Percentiles rank a stretch among this genome's conserved stretches.
phyloP scores from a whole-genome alignment of 805 yeast species.

The Saccharomycopsis fermentans region DNA sequence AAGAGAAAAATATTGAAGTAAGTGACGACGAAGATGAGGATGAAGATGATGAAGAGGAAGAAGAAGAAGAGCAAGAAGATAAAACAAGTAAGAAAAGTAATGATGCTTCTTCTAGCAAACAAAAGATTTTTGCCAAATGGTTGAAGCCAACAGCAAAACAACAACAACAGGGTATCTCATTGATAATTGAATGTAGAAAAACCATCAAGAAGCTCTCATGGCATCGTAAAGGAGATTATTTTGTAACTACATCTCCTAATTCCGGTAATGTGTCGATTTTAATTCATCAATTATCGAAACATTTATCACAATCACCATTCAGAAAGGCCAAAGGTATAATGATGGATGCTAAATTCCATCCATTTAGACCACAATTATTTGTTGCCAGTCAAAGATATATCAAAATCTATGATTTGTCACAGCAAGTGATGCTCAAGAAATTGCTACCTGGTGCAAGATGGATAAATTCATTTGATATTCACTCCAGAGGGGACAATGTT shows the following conservation, averaged over 20 bases:
- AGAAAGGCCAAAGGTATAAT: constrained; percentile 85
- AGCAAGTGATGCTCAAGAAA: constrained; percentile 74
- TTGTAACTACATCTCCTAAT: constrained; percentile 94
- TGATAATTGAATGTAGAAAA: constrained; percentile 53
- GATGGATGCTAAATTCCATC: constrained; percentile 96
- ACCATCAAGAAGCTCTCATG: constrained; percentile 77
- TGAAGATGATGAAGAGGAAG: constrained; percentile 21
- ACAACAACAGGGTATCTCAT: constrained; percentile 59
- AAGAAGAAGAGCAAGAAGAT: constrained; percentile 27
- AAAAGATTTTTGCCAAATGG: constrained; percentile 68
- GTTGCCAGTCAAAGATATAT: constrained; percentile 92
- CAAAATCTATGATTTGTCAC: constrained; percentile 81
- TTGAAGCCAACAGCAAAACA: constrained; percentile 58
- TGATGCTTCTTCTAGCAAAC: constrained; percentile 30
- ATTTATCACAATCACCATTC: constrained; percentile 93
- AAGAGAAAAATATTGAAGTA: constrained; percentile 1
- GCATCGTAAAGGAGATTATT: constrained; percentile 97
- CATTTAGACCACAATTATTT: constrained; percentile 84
- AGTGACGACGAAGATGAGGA: constrained; percentile 36
- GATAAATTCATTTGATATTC: constrained; percentile 85
- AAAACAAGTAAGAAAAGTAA: constrained; percentile 29
- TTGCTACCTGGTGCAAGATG: constrained; percentile 93
- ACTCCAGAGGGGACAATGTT: constrained; percentile 92
- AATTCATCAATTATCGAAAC: constrained; percentile 91
- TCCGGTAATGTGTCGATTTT: constrained; percentile 80